phyloP scores from a whole-genome alignment of 352 stramenopile species.

The Phytophthora fragariae region DNA sequence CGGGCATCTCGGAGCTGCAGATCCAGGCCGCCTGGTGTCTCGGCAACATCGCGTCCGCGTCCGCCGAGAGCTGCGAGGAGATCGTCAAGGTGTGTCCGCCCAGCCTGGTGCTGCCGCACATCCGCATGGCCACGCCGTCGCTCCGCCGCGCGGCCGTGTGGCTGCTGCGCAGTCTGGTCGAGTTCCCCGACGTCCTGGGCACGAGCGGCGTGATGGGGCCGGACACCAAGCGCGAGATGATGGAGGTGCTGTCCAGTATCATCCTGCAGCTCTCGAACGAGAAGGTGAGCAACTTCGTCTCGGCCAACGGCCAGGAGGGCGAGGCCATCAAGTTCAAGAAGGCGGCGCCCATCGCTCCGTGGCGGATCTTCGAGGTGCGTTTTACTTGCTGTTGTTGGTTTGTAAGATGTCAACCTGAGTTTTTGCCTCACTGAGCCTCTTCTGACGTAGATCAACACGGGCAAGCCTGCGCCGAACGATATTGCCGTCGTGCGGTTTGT shows the following conservation, averaged over 20 bases:
- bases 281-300: slow-evolving; percentile 71
- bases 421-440: slow-evolving; percentile 14
- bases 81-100: slow-evolving; percentile 79
- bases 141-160: slow-evolving; percentile 82
- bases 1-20: slow-evolving; percentile 87
- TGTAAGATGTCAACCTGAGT: slow-evolving; percentile 12
- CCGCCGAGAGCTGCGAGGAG: slow-evolving; percentile 72
- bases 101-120: slow-evolving; percentile 76
- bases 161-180: slow-evolving; percentile 86
- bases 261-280: slow-evolving; percentile 83
- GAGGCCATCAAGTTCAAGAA: slow-evolving; percentile 68
- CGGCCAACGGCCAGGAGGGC: slow-evolving; percentile 53
- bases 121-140: slow-evolving; percentile 84
- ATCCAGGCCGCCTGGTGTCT: slow-evolving; percentile 90
- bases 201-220: slow-evolving; percentile 46
- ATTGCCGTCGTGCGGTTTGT: slow-evolving; percentile 87
- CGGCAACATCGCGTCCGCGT: slow-evolving; percentile 87
- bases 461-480: slow-evolving; percentile 84
- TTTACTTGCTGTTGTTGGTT: slow-evolving; percentile 19
- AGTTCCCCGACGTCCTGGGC: slow-evolving; percentile 83
- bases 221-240: slow-evolving; percentile 75
- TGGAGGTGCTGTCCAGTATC: slow-evolving; percentile 77
- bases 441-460: slow-evolving; percentile 65
- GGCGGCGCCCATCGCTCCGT: slow-evolving; percentile 67
- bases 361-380: slow-evolving; percentile 84